Base-by-base conservation (phyloP, 352 stramenopile species). In the Thraustotheca clavata region DNA sequence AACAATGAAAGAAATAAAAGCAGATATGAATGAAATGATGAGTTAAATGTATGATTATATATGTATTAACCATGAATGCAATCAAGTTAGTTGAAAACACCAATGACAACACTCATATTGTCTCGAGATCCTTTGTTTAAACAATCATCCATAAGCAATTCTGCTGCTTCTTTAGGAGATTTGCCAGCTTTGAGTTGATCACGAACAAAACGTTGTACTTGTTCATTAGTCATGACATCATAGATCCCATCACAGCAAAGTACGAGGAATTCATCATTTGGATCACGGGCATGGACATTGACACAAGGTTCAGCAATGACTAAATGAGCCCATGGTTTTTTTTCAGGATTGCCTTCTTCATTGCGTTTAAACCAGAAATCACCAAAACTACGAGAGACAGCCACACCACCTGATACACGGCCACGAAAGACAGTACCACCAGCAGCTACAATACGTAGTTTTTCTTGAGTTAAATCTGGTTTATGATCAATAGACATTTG, bases 221-320 rank as follows among this genome's bases (percentile, higher is more conserved):
- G 87, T 70, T 98, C 86, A 70, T 97, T 96, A 68, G 76, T 92
- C 86, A 97, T 97, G 32, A 97, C 92, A 65, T 98, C 92, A 73
- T 90, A 98, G 59, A 98, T 91, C 59, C 92, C 92, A 65, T 98
- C 92, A 63, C 90, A 98, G 46, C 81, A 88, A 16, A 98, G 76
- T 52, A 97, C 74, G 16, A 98, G 73, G 65, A 97, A 97, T 71
- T 97, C 86, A 69, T 98, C 91, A 3, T 93, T 73, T 4, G 75
- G 22, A 55, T 87, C 73, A 22, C 83, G 85, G 22, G 69, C 73
- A 46, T 91, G 82, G 60, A 91, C 80, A 33, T 80, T 80, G 49
- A 94, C 75, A 59, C 81, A 92, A 2, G 85, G 85, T 68, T 94
- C 85, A 5, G 85, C 80, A 43, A 84, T 92, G 62, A 94, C 85